These are phyloP conservation scores for Rehmannia glutinosa DNA, from an alignment of 257 asterid species.

Conservation along the genomic window DNA sequence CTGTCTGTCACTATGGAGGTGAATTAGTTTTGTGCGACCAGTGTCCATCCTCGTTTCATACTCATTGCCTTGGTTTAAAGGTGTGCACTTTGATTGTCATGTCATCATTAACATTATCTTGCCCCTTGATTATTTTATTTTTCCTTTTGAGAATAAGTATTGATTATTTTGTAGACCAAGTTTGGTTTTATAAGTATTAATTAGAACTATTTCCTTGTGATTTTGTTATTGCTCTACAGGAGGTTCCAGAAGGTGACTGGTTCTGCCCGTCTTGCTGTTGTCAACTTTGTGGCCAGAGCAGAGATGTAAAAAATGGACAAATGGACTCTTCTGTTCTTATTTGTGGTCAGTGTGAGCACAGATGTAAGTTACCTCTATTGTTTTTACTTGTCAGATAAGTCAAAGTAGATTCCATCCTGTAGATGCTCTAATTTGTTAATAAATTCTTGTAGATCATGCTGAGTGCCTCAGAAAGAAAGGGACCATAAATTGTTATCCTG, in stretches of 20 bases:
- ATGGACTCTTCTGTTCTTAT: constrained; percentile 26
- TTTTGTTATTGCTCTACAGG: constrained; percentile 41
- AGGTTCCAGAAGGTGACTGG: constrained; percentile 90
- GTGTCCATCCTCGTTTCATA: constrained; percentile 90
- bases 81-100: constrained; percentile 28
- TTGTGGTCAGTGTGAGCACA: constrained; percentile 77
- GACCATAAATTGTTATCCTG: constrained; percentile 21
- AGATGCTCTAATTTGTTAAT: constrained; percentile 17
- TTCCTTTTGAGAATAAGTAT: too few relatives aligned
- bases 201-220: constrained; percentile 4
- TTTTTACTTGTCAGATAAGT: constrained; percentile 12
- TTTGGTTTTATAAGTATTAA: neutral
- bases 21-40: constrained; percentile 74
- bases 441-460: constrained; percentile 54
- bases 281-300: constrained; percentile 52
- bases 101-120: constrained; percentile 4
- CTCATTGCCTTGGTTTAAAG: constrained; percentile 78
- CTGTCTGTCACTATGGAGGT: constrained; percentile 86
- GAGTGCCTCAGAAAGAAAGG: constrained; percentile 53
- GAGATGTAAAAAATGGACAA: constrained; percentile 22
- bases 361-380: constrained; percentile 45
- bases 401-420: neutral
- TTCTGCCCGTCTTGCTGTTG: constrained; percentile 97
- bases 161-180: neutral
- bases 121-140: neutral